A percentile compares a stretch with the other conserved stretches of the same genome.
phyloP scores from a whole-genome alignment of 257 asterid species.

The Gentiana straminea region DNA sequence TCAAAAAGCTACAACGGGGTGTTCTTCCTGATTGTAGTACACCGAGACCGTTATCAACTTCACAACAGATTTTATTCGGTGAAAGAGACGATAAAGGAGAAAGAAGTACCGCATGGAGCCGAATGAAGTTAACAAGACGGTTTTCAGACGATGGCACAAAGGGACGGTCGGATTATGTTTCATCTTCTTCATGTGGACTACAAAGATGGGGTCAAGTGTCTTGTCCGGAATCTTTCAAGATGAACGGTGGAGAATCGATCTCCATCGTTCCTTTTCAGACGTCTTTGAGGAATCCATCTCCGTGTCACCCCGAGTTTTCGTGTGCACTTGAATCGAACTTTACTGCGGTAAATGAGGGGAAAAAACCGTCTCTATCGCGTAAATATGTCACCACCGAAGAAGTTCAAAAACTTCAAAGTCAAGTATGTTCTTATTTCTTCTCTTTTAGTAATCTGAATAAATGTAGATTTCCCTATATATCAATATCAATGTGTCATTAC shows the following conservation, averaged over 20 bases:
- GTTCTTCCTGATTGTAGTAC: conserved; percentile 11
- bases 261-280: conserved; percentile 6
- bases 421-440: conserved; percentile 20
- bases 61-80: conserved; percentile 11
- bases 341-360: conserved; percentile 10
- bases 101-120: conserved; percentile 17
- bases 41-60: conserved; percentile 23
- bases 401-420: conserved; percentile 25
- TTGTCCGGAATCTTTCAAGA: conserved; percentile 28
- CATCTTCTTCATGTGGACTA: conserved; percentile 12
- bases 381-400: conserved; percentile 19
- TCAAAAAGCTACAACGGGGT: conserved; percentile 19
- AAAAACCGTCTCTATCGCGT: conserved; percentile 13
- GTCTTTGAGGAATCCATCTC: conserved; percentile 10
- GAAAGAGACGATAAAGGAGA: conserved; percentile 23
- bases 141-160: conserved; percentile 13
- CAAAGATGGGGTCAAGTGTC: conserved; percentile 43
- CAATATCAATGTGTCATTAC: too few relatives aligned
- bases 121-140: conserved; percentile 14
- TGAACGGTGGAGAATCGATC: conserved; percentile 5
- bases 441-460: neutral
- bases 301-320: conserved; percentile 8
- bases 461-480: too few relatives aligned
- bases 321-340: conserved; percentile 8
- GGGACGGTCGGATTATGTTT: conserved; percentile 9